Evolutionary conservation across 2,329 filamentous ascomycete genomes (phyloP).

Genomic region (Trichophyton schoenleinii): DNA sequence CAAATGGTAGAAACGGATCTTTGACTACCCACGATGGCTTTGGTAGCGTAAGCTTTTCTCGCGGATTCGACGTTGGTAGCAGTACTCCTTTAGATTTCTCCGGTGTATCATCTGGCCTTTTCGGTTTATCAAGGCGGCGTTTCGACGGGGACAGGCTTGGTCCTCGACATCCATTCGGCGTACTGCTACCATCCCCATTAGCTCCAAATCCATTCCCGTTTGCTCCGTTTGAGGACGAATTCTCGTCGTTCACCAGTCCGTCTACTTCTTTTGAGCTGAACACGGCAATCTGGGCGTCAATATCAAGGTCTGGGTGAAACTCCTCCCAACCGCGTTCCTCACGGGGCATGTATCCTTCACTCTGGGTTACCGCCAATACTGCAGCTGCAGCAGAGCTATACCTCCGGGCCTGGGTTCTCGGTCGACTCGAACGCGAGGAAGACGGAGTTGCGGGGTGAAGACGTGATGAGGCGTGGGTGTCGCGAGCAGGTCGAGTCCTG

Average conservation of each 20-base stretch:
- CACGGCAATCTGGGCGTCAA: slow-evolving; percentile 65
- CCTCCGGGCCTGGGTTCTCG: slow-evolving; percentile 39
- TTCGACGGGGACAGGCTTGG: slow-evolving; percentile 32
- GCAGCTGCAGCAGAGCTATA: slow-evolving; percentile 76
- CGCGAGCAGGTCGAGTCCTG: slow-evolving; percentile 26
- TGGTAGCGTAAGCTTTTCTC: slow-evolving; percentile 37
- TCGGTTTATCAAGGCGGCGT: slow-evolving; percentile 51
- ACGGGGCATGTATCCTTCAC: slow-evolving; percentile 90
- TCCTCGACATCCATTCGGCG: slow-evolving; percentile 8
- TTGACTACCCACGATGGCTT: slow-evolving; percentile 37
- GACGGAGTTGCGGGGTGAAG: slow-evolving; percentile 17
- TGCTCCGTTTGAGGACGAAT: slow-evolving; percentile 11
- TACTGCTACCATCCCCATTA: slow-evolving; percentile 19
- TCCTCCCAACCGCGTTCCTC: slow-evolving; percentile 97
- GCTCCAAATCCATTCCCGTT: slow-evolving; percentile 17
- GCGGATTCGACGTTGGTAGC: slow-evolving; percentile 38
- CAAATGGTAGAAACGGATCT: slow-evolving; percentile 41
- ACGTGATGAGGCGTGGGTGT: slow-evolving; percentile 33
- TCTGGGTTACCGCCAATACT: slow-evolving; percentile 77
- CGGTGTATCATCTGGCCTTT: slow-evolving; percentile 42
- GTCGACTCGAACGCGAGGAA: slow-evolving; percentile 29
- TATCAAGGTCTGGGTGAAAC: slow-evolving; percentile 89
- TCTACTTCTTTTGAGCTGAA: slow-evolving; percentile 79
- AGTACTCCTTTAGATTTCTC: neutral
- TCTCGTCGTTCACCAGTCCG: slow-evolving; percentile 43